Base-by-base conservation (phyloP, 805 yeast species). In the Sugiyamaella valdiviana region DNA sequence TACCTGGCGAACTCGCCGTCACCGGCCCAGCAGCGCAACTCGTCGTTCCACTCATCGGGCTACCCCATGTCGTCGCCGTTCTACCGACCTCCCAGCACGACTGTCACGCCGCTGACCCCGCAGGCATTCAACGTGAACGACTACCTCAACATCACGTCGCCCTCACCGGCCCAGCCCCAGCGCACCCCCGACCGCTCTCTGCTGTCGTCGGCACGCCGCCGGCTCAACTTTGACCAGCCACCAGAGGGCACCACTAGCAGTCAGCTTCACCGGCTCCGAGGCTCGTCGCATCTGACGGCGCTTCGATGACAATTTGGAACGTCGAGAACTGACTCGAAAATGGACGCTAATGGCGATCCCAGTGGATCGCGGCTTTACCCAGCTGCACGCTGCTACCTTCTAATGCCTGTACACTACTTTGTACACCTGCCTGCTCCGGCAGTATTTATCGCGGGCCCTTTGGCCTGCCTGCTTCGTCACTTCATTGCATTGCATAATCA, bases 1-100 rank as follows among this genome's bases (percentile, higher is more conserved):
- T 87, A 78, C 64, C 70, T 87, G 56, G 95, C 95, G 1, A 83
- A 90, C 5, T 84, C 93, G 6, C 95, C 95, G 1, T 78, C 85
- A 0, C 85, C 85, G 1, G 78, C 79, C 6, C 63, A 63, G 49
- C 60, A 47, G 12, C 46, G 59, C 32, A 5, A 36, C 15, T 41
- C 21, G 15, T 20, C 36, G 10, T n/a, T 26, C 32, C 32, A 26
- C 32, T 6, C 32, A n/a, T 39, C 58, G n/a, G n/a, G 23, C 19
- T 44, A 44, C 26, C 58, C 48, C 12, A 46, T 52, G 12, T 54
- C 52, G 23, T 45, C 59, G 5, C 49, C 51, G 20, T 42, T 36
- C 44, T 39, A 42, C 44, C 43, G 51, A 22, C 51, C 55, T 32
- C 60, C 36, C 19, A 41, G 36, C 29, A 36, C 38, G 6, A 36